Conservation (phyloP, 2,329 filamentous ascomycete genomes). For the Coniella lustricola region DNA sequence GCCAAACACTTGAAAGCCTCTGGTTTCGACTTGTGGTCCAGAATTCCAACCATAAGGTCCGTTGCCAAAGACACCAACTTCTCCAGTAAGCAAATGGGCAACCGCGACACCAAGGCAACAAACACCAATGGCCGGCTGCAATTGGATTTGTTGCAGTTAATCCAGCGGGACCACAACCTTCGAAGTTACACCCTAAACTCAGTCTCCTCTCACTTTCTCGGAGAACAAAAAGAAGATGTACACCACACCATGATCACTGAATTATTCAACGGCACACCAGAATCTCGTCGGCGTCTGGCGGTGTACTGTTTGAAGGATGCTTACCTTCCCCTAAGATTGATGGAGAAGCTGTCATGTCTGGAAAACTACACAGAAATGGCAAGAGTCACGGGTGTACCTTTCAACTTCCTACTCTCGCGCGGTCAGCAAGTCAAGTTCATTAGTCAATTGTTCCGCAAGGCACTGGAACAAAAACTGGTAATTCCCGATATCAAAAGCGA, state of each 20-base stretch:
- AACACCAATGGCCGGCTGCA: constrained; percentile 93
- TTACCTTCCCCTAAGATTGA: constrained; percentile 84
- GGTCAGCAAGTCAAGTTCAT: constrained; percentile 98
- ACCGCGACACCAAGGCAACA: constrained; percentile 85
- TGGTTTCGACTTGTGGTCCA: constrained; percentile 81
- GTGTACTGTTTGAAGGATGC: constrained; percentile 98
- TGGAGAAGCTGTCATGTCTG: constrained; percentile 98
- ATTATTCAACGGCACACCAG: constrained; percentile 89
- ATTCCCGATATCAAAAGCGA: constrained; percentile 78
- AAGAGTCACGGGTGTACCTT: constrained; percentile 95
- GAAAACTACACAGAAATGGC: constrained; percentile 99
- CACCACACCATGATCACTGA: constrained; percentile 99
- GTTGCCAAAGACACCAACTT: constrained; percentile 75
- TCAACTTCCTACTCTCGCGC: constrained; percentile 85
- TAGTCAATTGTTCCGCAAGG: constrained; percentile 94
- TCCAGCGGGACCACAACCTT: constrained; percentile 90
- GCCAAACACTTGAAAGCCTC: constrained; percentile 75
- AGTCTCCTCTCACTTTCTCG: constrained; percentile 87
- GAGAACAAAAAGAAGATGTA: constrained; percentile 97
- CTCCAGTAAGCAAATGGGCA: constrained; percentile 97
- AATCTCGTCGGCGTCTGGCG: constrained; percentile 82
- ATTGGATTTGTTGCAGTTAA: constrained; percentile 85
- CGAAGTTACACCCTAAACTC: constrained; percentile 97
- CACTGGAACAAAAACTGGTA: constrained; percentile 84
- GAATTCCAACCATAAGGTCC: constrained; percentile 65